Evolutionary conservation across 768 basidiomycete genomes (phyloP).

Genomic region (Amanita muscaria): DNA sequence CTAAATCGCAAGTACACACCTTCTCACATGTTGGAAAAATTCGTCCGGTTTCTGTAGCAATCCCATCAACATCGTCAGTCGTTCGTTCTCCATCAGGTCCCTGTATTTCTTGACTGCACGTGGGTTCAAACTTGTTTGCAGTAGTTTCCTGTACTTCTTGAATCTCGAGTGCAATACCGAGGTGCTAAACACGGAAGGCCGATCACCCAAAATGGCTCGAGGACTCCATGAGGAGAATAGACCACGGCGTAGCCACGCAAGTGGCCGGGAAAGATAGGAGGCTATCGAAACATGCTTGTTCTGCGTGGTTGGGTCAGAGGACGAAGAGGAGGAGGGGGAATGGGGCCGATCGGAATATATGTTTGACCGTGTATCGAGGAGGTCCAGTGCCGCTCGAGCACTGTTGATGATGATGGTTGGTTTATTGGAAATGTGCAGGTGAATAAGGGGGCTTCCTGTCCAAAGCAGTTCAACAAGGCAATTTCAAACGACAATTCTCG

Average conservation of each 20-base stretch:
- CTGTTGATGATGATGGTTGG: slow-evolving; percentile 41
- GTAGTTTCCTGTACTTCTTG: slow-evolving; percentile 26
- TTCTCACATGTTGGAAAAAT: slow-evolving; percentile 21
- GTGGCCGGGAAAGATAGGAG: background rate
- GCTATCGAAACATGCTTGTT: background rate
- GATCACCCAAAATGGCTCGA: slow-evolving; percentile 22
- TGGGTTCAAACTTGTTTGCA: slow-evolving; percentile 29
- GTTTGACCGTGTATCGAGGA: slow-evolving; percentile 37
- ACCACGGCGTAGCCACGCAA: slow-evolving; percentile 17
- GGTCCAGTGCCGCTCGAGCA: slow-evolving; percentile 30
- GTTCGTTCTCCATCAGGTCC: slow-evolving; percentile 23
- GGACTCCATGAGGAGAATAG: slow-evolving; percentile 8
- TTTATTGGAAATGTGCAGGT: slow-evolving; percentile 27
- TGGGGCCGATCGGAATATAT: slow-evolving; percentile 39
- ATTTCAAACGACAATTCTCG: background rate
- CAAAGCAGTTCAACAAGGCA: background rate
- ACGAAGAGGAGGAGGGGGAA: slow-evolving; percentile 4
- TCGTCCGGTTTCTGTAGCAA: slow-evolving; percentile 22
- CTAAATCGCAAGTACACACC: slow-evolving; percentile 16
- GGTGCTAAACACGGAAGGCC: slow-evolving; percentile 23
- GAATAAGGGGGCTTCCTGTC: slow-evolving; percentile 30
- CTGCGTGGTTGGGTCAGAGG: background rate
- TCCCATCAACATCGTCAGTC: slow-evolving; percentile 19
- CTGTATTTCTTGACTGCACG: slow-evolving; percentile 25
- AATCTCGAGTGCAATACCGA: slow-evolving; percentile 24